These are phyloP conservation scores for Penicillium sp. DNA, from an alignment of 2,329 filamentous ascomycete species.

Conservation along the genomic window DNA sequence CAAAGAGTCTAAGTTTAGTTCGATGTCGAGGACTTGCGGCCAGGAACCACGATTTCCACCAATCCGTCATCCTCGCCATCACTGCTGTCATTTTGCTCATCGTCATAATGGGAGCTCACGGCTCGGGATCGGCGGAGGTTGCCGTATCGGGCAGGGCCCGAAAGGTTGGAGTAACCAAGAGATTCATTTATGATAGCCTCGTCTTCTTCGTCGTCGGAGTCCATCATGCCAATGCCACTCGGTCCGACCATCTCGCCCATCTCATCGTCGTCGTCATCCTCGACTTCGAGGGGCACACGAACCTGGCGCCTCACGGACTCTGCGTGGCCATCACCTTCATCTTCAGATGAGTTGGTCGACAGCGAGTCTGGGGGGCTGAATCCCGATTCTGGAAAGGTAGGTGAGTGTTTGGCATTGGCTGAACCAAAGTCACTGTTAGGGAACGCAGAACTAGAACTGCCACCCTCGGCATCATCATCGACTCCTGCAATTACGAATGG, in stretches of 20 bases:
- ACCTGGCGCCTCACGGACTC: slow-evolving; percentile 42
- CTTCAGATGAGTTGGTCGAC: slow-evolving; percentile 44
- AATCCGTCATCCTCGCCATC: slow-evolving; percentile 44
- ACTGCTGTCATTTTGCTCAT: slow-evolving; percentile 46
- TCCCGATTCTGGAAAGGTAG: slow-evolving; percentile 37
- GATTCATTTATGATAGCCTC: slow-evolving; percentile 60
- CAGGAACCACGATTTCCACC: slow-evolving; percentile 46
- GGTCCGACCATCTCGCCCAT: slow-evolving; percentile 50
- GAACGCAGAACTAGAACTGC: slow-evolving; percentile 30
- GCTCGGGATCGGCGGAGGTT: slow-evolving; percentile 43
- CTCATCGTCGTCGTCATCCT: slow-evolving; percentile 51
- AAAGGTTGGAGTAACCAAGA: slow-evolving; percentile 67
- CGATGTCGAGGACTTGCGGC: slow-evolving; percentile 34
- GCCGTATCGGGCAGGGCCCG: slow-evolving; percentile 42
- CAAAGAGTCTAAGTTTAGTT: slow-evolving; percentile 9
- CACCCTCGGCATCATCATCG: slow-evolving; percentile 32
- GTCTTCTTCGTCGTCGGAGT: slow-evolving; percentile 54
- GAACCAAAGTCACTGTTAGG: slow-evolving; percentile 32
- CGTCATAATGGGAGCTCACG: slow-evolving; percentile 33
- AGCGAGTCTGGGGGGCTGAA: slow-evolving; percentile 41
- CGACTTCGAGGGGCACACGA: slow-evolving; percentile 58
- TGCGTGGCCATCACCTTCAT: slow-evolving; percentile 36
- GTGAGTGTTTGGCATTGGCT: slow-evolving; percentile 28
- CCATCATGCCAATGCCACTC: slow-evolving; percentile 46
- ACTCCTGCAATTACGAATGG: slow-evolving; percentile 40